Base-by-base conservation (phyloP, 306 rosid genomes). In the Casuarina equisetifolia region DNA sequence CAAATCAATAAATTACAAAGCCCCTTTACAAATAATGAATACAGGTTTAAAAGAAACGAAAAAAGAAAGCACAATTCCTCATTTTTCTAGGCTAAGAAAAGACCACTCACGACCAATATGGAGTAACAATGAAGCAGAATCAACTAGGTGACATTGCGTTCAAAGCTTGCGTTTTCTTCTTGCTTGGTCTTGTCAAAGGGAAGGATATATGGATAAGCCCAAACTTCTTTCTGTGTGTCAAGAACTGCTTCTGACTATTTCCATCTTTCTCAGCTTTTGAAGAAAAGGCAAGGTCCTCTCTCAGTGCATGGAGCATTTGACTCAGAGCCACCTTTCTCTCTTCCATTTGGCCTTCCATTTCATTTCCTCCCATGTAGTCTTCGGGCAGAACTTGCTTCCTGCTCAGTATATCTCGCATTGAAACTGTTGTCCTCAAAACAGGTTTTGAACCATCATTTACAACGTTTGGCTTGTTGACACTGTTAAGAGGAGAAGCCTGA, bases 381-480 rank as follows among this genome's bases (percentile, higher is more conserved):
- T 91, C 90, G 6, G 85, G n/a, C 55, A 75, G 74, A 83, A 82
- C 91, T 79, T 87, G 97, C 89, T 93, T 91, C 84, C 85, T 87
- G 80, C 87, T 90, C 1, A 95, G 97, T 75, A 95, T 89, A 76
- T 95, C 99, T 74, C 97, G 81, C 97, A 95, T 88, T 9, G 99
- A 95, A 76, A 90, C 85, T 0, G 92, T 85, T 13, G 97, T 57
- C 76, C 84, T 90, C 64, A 84, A 57, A 13, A 79, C 70, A 0
- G 94, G 97, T 75, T 90, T 91, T 3, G 81, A 66, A n/a, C 78
- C 75, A 61, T 81, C 83, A n/a, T 53, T 80, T 53, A 74, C 74
- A 15, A 54, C 44, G 55, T 72, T 82, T 73, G 85, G 64, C 78
- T 68, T 78, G 45, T 74, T 82, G 57, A 57, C 77, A 71, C 80